phyloP scores from a whole-genome alignment of 768 basidiomycete genomes.

The Tulasnella sp. region DNA sequence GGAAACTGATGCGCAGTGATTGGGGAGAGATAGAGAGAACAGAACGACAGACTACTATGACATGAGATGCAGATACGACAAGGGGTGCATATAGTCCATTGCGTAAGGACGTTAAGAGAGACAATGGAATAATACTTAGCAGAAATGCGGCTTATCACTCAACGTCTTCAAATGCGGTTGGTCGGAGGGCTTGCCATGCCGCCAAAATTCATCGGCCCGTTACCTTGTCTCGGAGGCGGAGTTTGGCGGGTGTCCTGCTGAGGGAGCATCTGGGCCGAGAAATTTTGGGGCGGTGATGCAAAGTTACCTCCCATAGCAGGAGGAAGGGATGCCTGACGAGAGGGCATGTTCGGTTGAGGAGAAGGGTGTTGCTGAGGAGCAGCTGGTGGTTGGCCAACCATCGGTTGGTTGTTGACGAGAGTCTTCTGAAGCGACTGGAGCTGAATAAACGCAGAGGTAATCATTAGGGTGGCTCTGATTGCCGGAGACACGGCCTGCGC shows the following conservation, averaged over 20 bases:
- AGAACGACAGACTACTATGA: background rate
- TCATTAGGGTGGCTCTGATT: background rate
- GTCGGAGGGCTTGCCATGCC: background rate
- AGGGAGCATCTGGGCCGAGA: background rate
- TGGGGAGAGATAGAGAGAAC: background rate
- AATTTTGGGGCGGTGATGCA: background rate
- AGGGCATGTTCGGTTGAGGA: conserved; percentile 26
- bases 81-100: background rate
- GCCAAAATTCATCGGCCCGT: background rate
- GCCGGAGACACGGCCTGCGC: background rate
- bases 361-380: conserved; percentile 35
- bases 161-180: background rate
- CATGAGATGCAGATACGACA: background rate
- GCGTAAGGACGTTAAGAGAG: background rate
- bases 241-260: background rate
- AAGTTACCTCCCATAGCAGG: background rate
- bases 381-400: conserved; percentile 33
- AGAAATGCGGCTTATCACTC: background rate
- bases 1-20: background rate
- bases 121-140: background rate
- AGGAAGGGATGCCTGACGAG: background rate
- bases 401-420: conserved; percentile 37
- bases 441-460: conserved; percentile 33
- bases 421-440: conserved; percentile 78
- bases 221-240: background rate